These are phyloP conservation scores for Cytospora paraplurivora DNA, from an alignment of 2,329 filamentous ascomycete genomes.

Conservation along the genomic window DNA sequence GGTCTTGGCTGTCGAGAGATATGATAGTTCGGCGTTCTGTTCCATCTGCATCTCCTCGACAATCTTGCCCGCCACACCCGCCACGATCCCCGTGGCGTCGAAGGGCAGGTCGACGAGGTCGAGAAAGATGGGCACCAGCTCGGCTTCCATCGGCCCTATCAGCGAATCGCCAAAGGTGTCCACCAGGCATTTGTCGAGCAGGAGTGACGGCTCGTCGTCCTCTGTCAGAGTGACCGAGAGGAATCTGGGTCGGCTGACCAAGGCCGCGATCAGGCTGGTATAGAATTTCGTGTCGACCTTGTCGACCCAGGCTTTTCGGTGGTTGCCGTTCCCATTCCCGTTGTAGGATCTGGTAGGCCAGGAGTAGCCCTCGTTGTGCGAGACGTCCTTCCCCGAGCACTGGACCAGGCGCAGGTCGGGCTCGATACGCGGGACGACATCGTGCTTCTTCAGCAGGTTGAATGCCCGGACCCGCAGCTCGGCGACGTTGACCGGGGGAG, in stretches of 20 bases:
- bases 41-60: slow-evolving; percentile 67
- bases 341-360: slow-evolving; percentile 41
- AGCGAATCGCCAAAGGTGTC: slow-evolving; percentile 70
- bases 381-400: slow-evolving; percentile 68
- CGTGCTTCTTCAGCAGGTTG: slow-evolving; percentile 73
- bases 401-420: slow-evolving; percentile 72
- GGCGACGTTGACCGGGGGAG: slow-evolving; percentile 73
- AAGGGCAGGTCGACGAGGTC: slow-evolving; percentile 79
- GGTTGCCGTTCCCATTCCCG: slow-evolving; percentile 40
- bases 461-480: slow-evolving; percentile 87
- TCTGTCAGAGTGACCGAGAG: slow-evolving; percentile 73
- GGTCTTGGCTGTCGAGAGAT: slow-evolving; percentile 83
- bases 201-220: slow-evolving; percentile 71
- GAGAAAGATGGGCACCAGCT: slow-evolving; percentile 82
- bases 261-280: slow-evolving; percentile 61
- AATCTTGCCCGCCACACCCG: slow-evolving; percentile 83
- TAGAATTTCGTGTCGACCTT: slow-evolving; percentile 66
- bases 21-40: slow-evolving; percentile 76
- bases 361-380: slow-evolving; percentile 41
- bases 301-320: slow-evolving; percentile 54
- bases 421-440: slow-evolving; percentile 73
- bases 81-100: slow-evolving; percentile 92
- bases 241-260: slow-evolving; percentile 66
- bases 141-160: slow-evolving; percentile 72
- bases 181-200: slow-evolving; percentile 70